These are phyloP conservation scores for Dipodascus geniculatus DNA, from an alignment of 805 yeast genomes.

Conservation along the genomic window DNA sequence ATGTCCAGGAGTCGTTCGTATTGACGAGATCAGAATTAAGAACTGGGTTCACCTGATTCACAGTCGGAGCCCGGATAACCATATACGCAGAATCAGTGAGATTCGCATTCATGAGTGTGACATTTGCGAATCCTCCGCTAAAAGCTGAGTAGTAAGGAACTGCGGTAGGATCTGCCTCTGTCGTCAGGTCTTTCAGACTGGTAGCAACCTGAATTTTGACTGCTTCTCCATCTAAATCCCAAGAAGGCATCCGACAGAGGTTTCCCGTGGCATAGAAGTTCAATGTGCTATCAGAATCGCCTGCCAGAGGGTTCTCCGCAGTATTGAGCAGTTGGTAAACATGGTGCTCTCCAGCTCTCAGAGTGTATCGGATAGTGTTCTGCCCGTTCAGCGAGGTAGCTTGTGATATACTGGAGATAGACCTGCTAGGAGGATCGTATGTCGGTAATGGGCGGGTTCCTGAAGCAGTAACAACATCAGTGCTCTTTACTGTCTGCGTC, in stretches of 20 bases:
- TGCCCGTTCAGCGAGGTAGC: constrained; percentile 20
- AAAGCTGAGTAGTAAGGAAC: constrained; percentile 13
- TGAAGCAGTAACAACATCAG: not conserved
- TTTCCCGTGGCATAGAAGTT: constrained; percentile 27
- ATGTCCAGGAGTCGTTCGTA: constrained; percentile 35
- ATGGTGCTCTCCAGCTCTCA: constrained; percentile 26
- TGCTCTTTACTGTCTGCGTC: not conserved
- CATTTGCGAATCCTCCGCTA: constrained; percentile 19
- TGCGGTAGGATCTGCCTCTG: constrained; percentile 1
- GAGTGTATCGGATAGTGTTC: constrained; percentile 14
- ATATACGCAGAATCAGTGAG: constrained; percentile 18
- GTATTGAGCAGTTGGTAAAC: constrained; percentile 14
- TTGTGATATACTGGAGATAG: constrained; percentile 4
- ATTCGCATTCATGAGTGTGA: constrained; percentile 12
- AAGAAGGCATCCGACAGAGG: constrained; percentile 22
- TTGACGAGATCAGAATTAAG: constrained; percentile 3
- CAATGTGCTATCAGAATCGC: constrained; percentile 11
- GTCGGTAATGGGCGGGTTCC: not conserved
- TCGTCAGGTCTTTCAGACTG: constrained; percentile 14
- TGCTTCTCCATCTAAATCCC: constrained; percentile 11
- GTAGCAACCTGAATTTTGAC: constrained; percentile 21
- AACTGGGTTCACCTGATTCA: constrained; percentile 11
- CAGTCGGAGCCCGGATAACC: constrained; percentile 2
- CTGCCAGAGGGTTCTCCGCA: not conserved
- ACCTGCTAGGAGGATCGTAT: not conserved